Evolutionary conservation across 2,329 filamentous ascomycete species (phyloP).

Genomic region (Ophiostoma sp.): DNA sequence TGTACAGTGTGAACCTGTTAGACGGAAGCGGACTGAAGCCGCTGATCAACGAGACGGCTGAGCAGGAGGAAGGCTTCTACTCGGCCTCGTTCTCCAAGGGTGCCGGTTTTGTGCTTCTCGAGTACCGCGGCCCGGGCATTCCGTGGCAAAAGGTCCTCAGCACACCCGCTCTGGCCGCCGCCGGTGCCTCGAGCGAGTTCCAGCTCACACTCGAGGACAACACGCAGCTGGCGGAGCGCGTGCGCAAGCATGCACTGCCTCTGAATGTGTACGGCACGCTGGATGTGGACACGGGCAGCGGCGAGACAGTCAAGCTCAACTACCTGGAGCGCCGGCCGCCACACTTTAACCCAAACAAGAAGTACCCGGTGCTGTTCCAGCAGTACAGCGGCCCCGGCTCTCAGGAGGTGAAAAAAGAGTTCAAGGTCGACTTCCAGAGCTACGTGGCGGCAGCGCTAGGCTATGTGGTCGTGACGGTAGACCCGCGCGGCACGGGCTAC

Average conservation of each 20-base stretch:
- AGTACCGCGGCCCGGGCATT: slow-evolving; percentile 75
- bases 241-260: slow-evolving; percentile 73
- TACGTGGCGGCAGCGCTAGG: slow-evolving; percentile 80
- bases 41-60: slow-evolving; percentile 61
- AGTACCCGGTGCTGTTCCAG: slow-evolving; percentile 91
- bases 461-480: slow-evolving; percentile 91
- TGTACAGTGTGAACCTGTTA: slow-evolving; percentile 83
- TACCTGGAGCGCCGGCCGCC: slow-evolving; percentile 81
- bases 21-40: slow-evolving; percentile 68
- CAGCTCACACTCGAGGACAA: slow-evolving; percentile 76
- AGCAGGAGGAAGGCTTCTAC: slow-evolving; percentile 61
- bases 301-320: slow-evolving; percentile 51
- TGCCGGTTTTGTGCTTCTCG: slow-evolving; percentile 76
- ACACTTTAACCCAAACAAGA: slow-evolving; percentile 75
- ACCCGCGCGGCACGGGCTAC: slow-evolving; percentile 87
- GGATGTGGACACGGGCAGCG: slow-evolving; percentile 47
- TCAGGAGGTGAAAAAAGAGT: slow-evolving; percentile 75
- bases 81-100: slow-evolving; percentile 75
- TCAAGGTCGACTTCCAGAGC: slow-evolving; percentile 81
- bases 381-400: slow-evolving; percentile 95
- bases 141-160: slow-evolving; percentile 89
- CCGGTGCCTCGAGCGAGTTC: slow-evolving; percentile 43
- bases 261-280: slow-evolving; percentile 77
- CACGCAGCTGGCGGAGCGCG: slow-evolving; percentile 58
- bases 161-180: slow-evolving; percentile 58